Evolutionary conservation across 768 basidiomycete species (phyloP), one percentile per base, ranked within the genome.

Genomic region (Hypsizygus marmoreus): DNA sequence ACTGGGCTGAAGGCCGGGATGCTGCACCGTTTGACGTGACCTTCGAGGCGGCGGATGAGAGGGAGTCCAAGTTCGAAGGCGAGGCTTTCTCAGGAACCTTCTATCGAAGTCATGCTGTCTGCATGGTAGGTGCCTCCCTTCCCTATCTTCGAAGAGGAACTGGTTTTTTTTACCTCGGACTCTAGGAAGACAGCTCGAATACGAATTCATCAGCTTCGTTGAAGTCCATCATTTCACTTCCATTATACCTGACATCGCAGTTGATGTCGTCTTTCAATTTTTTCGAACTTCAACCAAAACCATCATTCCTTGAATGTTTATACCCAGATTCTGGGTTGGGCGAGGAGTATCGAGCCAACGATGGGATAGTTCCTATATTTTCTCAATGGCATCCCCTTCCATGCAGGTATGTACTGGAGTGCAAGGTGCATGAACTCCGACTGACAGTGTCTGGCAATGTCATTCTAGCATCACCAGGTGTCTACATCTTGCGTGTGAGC

Each of bases 301-400:
- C 72, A 3, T 66, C 64, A 11, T 73, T 72, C 50, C 42, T 60
- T 4, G 17, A 46, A 22, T 37, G 43, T 29, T 14, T n/a, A 30
- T 20, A 14, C 30, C 23, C 41, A 19, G 32, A 25, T 22, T 40
- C 28, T 2, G 39, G 38, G 20, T 23, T 44, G 8, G 59, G 63
- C 3, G 62, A 68, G 34, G 62, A 68, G 41, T 64, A 67, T 43
- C 62, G 64, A 56, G 69, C 66, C 0, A 79, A 77, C 51, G 78
- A 79, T 49, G 75, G 77, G 7, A 63, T 79, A 6, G 76, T 76
- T 4, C 76, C 76, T 6, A 11, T 73, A 12, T 76, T 78, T 53
- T 76, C 75, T 6, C 77, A 76, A 45, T 78, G 70, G 69, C 78
- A 79, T 62, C 74, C 77, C 11, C 58, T 66, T 44, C 55, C 66